Percentiles rank a stretch among this genome's conserved stretches.
Evolutionary conservation across 805 yeast genomes (phyloP).

Genomic region (Saccharomycopsis capsularis): DNA sequence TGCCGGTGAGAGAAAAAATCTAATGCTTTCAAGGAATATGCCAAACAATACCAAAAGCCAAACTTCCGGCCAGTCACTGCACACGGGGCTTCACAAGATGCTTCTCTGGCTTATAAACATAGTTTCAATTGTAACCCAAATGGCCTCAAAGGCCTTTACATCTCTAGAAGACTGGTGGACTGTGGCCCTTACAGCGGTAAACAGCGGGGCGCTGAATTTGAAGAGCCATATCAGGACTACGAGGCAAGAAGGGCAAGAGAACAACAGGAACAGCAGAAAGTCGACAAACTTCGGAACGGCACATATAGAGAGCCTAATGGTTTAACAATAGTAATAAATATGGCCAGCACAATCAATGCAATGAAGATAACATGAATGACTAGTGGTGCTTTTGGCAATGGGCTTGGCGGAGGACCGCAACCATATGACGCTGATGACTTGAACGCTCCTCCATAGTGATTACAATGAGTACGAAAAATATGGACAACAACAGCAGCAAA

Average conservation of each 20-base stretch:
- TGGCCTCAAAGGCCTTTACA: neutral
- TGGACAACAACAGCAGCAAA: conserved; percentile 20
- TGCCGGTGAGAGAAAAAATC: conserved; percentile 6
- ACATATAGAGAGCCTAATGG: too few species aligned
- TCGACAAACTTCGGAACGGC: neutral
- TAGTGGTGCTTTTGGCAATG: too few species aligned
- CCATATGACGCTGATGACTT: conserved; percentile 27
- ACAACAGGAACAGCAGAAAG: neutral
- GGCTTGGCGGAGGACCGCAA: conserved; percentile 19
- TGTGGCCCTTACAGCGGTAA: neutral
- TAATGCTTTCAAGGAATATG: conserved; percentile 14
- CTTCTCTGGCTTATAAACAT: neutral
- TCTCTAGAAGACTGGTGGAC: neutral
- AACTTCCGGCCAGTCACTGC: neutral
- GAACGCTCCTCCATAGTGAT: conserved; percentile 26
- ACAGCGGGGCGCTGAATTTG: conserved; percentile 7
- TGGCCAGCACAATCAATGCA: neutral
- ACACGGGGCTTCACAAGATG: neutral
- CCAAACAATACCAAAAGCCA: conserved; percentile 3
- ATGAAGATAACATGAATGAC: conserved; percentile 30
- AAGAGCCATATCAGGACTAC: conserved; percentile 19
- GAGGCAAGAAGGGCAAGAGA: conserved; percentile 13
- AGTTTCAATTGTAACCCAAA: neutral
- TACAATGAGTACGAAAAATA: conserved; percentile 9
- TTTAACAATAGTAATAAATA: neutral